These are phyloP conservation scores for Aspergillus hortae DNA, from an alignment of 2,329 filamentous ascomycete genomes.

Conservation along the genomic window DNA sequence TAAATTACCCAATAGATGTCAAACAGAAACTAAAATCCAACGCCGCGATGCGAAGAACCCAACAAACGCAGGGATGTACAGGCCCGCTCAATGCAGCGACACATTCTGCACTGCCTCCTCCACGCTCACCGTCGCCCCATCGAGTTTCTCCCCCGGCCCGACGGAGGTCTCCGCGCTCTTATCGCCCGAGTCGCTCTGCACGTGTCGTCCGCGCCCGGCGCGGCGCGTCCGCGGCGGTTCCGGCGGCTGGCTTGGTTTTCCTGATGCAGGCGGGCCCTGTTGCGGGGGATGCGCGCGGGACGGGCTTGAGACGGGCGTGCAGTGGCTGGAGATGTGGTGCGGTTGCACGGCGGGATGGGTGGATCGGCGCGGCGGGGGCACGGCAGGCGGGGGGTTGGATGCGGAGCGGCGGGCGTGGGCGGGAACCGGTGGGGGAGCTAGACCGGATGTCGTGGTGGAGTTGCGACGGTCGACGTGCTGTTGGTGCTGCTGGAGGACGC, in stretches of 20 bases:
- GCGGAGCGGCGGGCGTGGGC: conserved; percentile 26
- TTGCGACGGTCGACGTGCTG: conserved; percentile 18
- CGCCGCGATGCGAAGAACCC: not conserved
- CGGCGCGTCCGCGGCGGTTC: conserved; percentile 42
- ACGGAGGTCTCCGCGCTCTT: not conserved
- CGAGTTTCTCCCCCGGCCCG: conserved; percentile 2
- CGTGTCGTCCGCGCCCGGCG: conserved; percentile 31
- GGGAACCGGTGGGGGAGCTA: conserved; percentile 22
- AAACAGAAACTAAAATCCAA: too few species aligned
- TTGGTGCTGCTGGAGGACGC: conserved; percentile 6
- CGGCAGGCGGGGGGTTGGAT: conserved; percentile 37
- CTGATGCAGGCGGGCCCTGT: not conserved
- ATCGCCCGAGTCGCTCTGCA: conserved; percentile 19
- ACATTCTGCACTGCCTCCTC: conserved; percentile 35
- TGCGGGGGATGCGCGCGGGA: conserved; percentile 4
- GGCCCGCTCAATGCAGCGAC: conserved; percentile 12
- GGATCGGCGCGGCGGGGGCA: conserved; percentile 40
- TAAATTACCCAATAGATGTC: too few species aligned
- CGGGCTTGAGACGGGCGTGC: conserved; percentile 20
- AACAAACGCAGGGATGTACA: not conserved
- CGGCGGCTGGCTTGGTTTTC: conserved; percentile 32
- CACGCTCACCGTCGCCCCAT: conserved; percentile 23
- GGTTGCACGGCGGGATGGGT: conserved; percentile 22
- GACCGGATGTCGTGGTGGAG: conserved; percentile 21
- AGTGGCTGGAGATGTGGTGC: conserved; percentile 22